A percentile compares a stretch with the other conserved stretches of the same genome.
Evolutionary conservation across 129 eudicot species (phyloP).

Genomic region (Saussurea involucrata): DNA sequence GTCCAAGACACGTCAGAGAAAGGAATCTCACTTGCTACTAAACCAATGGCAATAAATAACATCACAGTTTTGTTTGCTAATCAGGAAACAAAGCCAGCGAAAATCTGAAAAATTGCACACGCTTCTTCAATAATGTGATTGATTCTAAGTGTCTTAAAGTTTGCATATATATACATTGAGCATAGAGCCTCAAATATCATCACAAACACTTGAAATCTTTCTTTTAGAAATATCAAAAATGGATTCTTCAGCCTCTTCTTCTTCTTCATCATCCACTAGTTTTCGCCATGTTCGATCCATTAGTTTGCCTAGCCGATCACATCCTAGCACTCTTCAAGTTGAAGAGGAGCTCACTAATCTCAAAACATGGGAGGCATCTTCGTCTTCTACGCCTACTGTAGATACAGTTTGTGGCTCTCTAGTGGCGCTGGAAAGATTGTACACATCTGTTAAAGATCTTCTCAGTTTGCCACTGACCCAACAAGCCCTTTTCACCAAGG

Average conservation of each 20-base stretch:
- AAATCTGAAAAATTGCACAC: not conserved
- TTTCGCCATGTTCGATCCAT: constrained; percentile 37
- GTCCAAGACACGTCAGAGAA: constrained; percentile 11
- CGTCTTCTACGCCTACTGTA: not conserved
- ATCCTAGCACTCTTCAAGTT: constrained; percentile 31
- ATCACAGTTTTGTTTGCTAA: constrained; percentile 9
- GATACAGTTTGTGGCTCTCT: constrained; percentile 12
- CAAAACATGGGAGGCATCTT: constrained; percentile 4
- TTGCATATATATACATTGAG: constrained; percentile 1
- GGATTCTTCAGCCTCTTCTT: constrained; percentile 20
- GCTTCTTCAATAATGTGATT: not conserved
- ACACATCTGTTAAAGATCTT: constrained; percentile 19
- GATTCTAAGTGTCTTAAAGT: not conserved
- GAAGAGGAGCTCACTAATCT: constrained; percentile 24
- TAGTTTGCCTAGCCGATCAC: constrained; percentile 39
- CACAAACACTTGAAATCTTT: constrained; percentile 13
- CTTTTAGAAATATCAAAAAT: constrained; percentile 1
- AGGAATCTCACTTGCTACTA: constrained; percentile 16
- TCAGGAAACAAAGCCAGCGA: constrained; percentile 2
- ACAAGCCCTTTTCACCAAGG: constrained; percentile 23
- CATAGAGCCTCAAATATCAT: not conserved
- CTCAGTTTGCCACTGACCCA: constrained; percentile 30
- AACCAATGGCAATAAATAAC: constrained; percentile 8
- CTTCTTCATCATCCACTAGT: constrained; percentile 16
- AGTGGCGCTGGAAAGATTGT: constrained; percentile 10